Evolutionary conservation across 2,329 filamentous ascomycete genomes (phyloP).

Genomic region (Neopestalotiopsis sp.): DNA sequence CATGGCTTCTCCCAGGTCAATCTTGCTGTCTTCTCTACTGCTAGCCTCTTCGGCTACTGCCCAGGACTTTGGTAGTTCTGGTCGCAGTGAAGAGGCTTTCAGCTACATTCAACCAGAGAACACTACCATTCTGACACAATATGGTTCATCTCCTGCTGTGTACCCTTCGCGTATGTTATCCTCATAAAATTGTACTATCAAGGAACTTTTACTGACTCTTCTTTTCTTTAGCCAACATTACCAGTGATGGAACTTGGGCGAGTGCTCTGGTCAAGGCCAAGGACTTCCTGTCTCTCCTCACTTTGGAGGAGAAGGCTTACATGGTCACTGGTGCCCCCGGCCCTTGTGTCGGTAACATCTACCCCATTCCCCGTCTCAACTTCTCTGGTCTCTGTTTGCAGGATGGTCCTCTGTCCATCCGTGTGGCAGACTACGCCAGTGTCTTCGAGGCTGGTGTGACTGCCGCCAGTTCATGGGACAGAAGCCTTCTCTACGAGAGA

Average conservation of each 20-base stretch:
- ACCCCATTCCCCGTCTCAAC: conserved; percentile 58
- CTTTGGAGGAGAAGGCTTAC: conserved; percentile 25
- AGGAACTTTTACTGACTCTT: conserved; percentile 23
- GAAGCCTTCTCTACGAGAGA: conserved; percentile 58
- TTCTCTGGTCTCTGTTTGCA: conserved; percentile 70
- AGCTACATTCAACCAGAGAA: conserved; percentile 46
- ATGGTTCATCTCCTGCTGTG: conserved; percentile 44
- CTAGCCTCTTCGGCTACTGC: conserved; percentile 18
- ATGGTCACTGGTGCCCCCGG: conserved; percentile 27
- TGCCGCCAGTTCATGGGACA: conserved; percentile 74
- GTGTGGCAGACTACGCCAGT: conserved; percentile 69
- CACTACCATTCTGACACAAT: conserved; percentile 46
- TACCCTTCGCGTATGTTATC: conserved; percentile 43
- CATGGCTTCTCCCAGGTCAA: conserved; percentile 22
- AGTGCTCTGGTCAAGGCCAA: conserved; percentile 42
- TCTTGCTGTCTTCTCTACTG: conserved; percentile 20
- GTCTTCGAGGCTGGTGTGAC: conserved; percentile 75
- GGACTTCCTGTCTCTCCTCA: conserved; percentile 29
- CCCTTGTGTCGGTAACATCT: conserved; percentile 33
- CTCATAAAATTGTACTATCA: neutral
- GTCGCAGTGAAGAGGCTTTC: conserved; percentile 36
- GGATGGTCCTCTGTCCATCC: conserved; percentile 72
- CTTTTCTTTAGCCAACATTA: conserved; percentile 37
- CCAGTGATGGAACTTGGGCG: conserved; percentile 42
- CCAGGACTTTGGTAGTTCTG: conserved; percentile 15